These are phyloP conservation scores for Akebia trifoliata DNA, from an alignment of 164 flowering plant species.

Conservation along the genomic window DNA sequence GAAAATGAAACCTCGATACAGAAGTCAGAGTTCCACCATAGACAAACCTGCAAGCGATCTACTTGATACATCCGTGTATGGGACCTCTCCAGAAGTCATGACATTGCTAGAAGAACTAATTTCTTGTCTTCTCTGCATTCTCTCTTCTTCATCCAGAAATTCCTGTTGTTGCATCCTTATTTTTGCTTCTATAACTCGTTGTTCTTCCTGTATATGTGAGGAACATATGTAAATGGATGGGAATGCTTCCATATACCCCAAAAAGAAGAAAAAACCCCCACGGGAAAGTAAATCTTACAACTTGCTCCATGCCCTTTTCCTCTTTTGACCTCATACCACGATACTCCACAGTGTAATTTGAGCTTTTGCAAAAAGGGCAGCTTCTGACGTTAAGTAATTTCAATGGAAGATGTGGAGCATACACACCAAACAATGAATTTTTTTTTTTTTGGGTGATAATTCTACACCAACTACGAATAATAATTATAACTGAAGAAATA, in stretches of 20 bases:
- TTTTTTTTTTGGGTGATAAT: not conserved
- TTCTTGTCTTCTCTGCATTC: constrained; percentile 55
- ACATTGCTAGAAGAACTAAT: constrained; percentile 41
- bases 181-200: constrained; percentile 94
- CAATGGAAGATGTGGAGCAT: not conserved
- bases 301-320: constrained; percentile 88
- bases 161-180: constrained; percentile 88
- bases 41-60: constrained; percentile 45
- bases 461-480: not conserved
- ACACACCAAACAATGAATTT: not conserved
- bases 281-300: constrained; percentile 47
- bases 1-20: not conserved
- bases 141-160: constrained; percentile 78
- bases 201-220: constrained; percentile 67
- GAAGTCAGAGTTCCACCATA: not conserved
- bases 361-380: constrained; percentile 94
- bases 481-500: not conserved
- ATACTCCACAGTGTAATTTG: constrained; percentile 93
- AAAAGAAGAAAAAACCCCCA: not conserved
- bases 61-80: constrained; percentile 25
- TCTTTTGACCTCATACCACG: constrained; percentile 85
- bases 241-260: constrained; percentile 1
- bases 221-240: not conserved
- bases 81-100: constrained; percentile 34
- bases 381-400: constrained; percentile 48